Conservation (phyloP, 345 rosid genomes). For the Syzygium jambos region DNA sequence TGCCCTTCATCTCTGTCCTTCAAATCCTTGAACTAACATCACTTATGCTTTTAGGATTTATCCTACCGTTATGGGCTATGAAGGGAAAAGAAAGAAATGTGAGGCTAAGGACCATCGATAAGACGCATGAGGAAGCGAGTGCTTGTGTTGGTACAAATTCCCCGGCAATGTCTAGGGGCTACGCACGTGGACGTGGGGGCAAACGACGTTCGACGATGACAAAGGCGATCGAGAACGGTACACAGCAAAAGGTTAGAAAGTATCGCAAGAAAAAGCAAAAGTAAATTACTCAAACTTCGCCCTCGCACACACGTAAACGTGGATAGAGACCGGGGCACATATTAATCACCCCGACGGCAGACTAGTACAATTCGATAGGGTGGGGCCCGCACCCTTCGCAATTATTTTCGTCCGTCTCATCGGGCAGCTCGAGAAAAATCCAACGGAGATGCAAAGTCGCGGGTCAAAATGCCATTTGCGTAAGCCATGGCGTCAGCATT, state of each 20-base stretch:
- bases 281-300: not conserved
- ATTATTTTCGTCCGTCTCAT: not conserved
- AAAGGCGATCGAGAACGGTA: not conserved
- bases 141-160: not conserved
- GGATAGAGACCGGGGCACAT: not conserved
- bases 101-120: not conserved
- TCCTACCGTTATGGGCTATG: not conserved
- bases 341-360: not conserved
- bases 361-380: no score
- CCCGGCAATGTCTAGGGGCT: not conserved
- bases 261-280: not conserved
- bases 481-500: not conserved
- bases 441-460: not conserved
- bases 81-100: not conserved
- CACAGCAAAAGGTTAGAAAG: not conserved
- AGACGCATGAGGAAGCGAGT: not conserved
- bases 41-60: not conserved
- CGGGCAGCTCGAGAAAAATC: not conserved
- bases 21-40: not conserved
- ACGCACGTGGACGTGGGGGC: not conserved
- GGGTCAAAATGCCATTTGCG: not conserved
- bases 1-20: not conserved
- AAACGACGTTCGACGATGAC: not conserved
- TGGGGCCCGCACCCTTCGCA: not conserved
- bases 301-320: not conserved